phyloP scores from a whole-genome alignment of 2,329 filamentous ascomycete species.

The Exophiala lecanii-corni region DNA sequence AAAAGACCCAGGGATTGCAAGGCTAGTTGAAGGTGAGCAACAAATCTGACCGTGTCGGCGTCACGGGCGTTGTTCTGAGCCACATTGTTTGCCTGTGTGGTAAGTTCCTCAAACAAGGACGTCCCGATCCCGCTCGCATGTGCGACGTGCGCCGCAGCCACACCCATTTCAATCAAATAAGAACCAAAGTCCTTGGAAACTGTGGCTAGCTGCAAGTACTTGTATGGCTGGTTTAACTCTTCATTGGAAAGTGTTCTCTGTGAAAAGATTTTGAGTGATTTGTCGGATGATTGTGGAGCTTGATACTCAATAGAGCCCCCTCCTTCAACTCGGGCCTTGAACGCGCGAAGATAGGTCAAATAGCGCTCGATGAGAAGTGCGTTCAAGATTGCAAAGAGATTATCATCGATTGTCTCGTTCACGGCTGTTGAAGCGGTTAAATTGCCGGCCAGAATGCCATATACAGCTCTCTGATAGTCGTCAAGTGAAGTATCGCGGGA shows the following conservation, averaged over 20 bases:
- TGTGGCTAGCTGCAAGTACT: conserved; percentile 41
- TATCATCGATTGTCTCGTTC: conserved; percentile 78
- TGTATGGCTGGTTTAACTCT: conserved; percentile 42
- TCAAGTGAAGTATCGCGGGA: conserved; percentile 63
- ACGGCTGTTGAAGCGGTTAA: conserved; percentile 70
- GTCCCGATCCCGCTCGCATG: conserved; percentile 28
- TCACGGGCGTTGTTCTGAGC: conserved; percentile 42
- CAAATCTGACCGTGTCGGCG: conserved; percentile 61
- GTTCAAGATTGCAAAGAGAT: conserved; percentile 83
- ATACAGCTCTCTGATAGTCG: conserved; percentile 82
- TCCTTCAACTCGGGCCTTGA: conserved; percentile 43
- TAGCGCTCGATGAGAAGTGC: conserved; percentile 76
- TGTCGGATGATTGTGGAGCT: conserved; percentile 11
- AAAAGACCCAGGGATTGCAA: conserved; percentile 56
- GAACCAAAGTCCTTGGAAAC: conserved; percentile 38
- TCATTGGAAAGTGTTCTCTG: conserved; percentile 24
- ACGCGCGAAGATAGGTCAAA: conserved; percentile 57
- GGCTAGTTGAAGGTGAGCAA: conserved; percentile 63
- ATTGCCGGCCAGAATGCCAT: conserved; percentile 84
- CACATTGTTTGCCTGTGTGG: conserved; percentile 25
- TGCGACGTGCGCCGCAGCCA: conserved; percentile 36
- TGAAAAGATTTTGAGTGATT: conserved; percentile 14
- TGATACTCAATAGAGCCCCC: conserved; percentile 30
- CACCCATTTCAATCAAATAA: conserved; percentile 39
- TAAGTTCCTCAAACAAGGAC: conserved; percentile 34